phyloP scores from a whole-genome alignment of 108 stramenopile species.

The Discostella stelligeroides region DNA sequence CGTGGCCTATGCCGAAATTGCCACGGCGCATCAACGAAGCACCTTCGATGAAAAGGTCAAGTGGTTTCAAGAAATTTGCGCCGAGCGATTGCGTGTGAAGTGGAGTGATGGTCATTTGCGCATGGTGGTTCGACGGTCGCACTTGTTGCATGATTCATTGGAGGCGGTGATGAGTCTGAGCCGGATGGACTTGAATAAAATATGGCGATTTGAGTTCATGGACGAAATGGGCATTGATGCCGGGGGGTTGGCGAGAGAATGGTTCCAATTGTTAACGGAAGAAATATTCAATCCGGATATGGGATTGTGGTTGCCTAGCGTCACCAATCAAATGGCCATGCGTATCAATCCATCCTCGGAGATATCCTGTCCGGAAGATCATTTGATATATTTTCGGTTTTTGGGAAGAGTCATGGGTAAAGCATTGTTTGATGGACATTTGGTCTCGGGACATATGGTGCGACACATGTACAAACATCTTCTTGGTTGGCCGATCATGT shows the following conservation, averaged over 20 bases:
- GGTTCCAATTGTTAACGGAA: slow-evolving; percentile 90
- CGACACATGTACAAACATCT: slow-evolving; percentile 97
- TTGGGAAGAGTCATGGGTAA: slow-evolving; percentile 95
- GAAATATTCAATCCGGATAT: slow-evolving; percentile 96
- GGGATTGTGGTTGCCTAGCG: slow-evolving; percentile 88
- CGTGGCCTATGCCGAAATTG: slow-evolving; percentile 78
- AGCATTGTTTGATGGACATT: slow-evolving; percentile 96
- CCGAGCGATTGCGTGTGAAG: slow-evolving; percentile 50
- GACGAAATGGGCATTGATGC: slow-evolving; percentile 97
- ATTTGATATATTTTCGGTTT: slow-evolving; percentile 96
- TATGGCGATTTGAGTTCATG: slow-evolving; percentile 93
- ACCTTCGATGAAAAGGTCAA: slow-evolving; percentile 73
- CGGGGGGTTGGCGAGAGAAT: slow-evolving; percentile 96
- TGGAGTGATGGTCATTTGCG: slow-evolving; percentile 93
- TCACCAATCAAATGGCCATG: slow-evolving; percentile 95
- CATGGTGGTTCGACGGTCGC: slow-evolving; percentile 71
- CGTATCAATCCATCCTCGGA: slow-evolving; percentile 85
- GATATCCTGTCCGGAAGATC: slow-evolving; percentile 88
- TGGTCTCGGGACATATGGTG: slow-evolving; percentile 96
- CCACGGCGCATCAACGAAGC: slow-evolving; percentile 55
- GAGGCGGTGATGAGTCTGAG: slow-evolving; percentile 85
- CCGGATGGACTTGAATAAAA: slow-evolving; percentile 89
- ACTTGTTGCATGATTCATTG: slow-evolving; percentile 82
- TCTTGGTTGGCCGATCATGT: slow-evolving; percentile 96
- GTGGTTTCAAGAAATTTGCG: slow-evolving; percentile 87